Base-by-base conservation (phyloP, 257 asterid species). In the Cordia subcordata region DNA sequence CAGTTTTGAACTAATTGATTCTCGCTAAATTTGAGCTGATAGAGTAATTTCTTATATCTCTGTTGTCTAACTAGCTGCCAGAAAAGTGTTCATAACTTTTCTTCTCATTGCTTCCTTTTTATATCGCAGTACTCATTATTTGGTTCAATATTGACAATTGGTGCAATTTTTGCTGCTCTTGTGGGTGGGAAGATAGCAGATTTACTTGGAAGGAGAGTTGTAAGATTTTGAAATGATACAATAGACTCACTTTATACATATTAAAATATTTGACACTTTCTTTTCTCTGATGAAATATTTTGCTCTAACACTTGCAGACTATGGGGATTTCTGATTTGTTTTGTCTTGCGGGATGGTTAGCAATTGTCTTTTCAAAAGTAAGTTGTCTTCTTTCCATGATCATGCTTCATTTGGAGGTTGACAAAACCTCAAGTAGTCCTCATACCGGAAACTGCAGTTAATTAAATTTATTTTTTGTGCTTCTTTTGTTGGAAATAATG, bases 81-180 rank as follows among this genome's bases (percentile, higher is more conserved):
- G 3, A 27, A 27, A 6, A 1, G 3, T 27, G 4, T 27, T 27
- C 4, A 27, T 27, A 1, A 27, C 35, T 16, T 59, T 64, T 11
- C 1, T 54, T 6, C 35, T 27, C 4, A 27, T 6, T 6, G 6
- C 35, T 27, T 27, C 35, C 35, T 27, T 27, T 27, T 27, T 27
- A 27, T 47, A 49, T 75, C 68, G 63, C 80, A 91, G 98, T 88
- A 82, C 58, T 88, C 96, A 23, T 65, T 85, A 76, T 91, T 91
- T 68, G 96, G 96, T 50, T 91, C 98, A 18, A 82, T 88, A 70
- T 78, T 81, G 58, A 85, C 94, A 13, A 74, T 91, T 54, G 98
- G 98, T 72, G 98, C 96, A 40, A 83, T 85, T 94, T 49, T 85
- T 63, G 96, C 96, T 58, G 98, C 96, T 39, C 33, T 88, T 27